These are phyloP conservation scores for Hysterium pulicare DNA, from an alignment of 2,329 filamentous ascomycete species.

Conservation along the genomic window DNA sequence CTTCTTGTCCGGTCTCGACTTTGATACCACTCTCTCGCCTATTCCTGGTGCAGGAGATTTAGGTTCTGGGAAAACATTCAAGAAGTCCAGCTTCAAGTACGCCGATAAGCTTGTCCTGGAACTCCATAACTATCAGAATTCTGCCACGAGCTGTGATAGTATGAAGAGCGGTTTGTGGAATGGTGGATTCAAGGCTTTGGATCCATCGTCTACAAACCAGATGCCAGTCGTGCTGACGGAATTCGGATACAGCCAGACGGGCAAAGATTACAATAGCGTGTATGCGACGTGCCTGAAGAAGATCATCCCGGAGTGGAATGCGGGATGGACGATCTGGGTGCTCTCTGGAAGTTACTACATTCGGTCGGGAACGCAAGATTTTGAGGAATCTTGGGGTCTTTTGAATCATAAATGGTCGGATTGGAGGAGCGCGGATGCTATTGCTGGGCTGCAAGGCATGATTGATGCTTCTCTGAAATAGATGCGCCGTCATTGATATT, in stretches of 20 bases:
- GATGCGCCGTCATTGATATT: too few relatives aligned
- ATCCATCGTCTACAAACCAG: slow-evolving; percentile 38
- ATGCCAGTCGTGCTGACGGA: slow-evolving; percentile 58
- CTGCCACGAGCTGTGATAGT: slow-evolving; percentile 46
- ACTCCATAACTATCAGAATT: slow-evolving; percentile 59
- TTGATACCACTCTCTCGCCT: slow-evolving; percentile 54
- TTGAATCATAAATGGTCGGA: slow-evolving; percentile 45
- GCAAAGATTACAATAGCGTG: slow-evolving; percentile 46
- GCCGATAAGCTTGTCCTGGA: slow-evolving; percentile 57
- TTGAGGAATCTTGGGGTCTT: slow-evolving; percentile 54
- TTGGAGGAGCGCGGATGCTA: slow-evolving; percentile 37
- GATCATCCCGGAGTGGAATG: slow-evolving; percentile 55
- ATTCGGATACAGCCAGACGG: slow-evolving; percentile 50
- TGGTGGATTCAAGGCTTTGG: slow-evolving; percentile 54
- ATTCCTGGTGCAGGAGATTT: slow-evolving; percentile 50
- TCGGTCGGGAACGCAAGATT: slow-evolving; percentile 47
- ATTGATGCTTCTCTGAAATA: slow-evolving; percentile 32
- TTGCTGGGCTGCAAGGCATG: slow-evolving; percentile 51
- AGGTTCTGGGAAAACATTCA: slow-evolving; percentile 49
- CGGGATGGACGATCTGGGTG: slow-evolving; percentile 60
- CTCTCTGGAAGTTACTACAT: slow-evolving; percentile 59
- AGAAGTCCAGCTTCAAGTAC: slow-evolving; percentile 47
- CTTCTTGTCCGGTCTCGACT: slow-evolving; percentile 58
- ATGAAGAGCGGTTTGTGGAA: slow-evolving; percentile 48
- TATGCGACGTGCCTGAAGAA: slow-evolving; percentile 54